A percentile compares a stretch with the other conserved stretches of the same genome.
phyloP scores from a whole-genome alignment of 2,329 filamentous ascomycete genomes.

The Cercospora sojina region DNA sequence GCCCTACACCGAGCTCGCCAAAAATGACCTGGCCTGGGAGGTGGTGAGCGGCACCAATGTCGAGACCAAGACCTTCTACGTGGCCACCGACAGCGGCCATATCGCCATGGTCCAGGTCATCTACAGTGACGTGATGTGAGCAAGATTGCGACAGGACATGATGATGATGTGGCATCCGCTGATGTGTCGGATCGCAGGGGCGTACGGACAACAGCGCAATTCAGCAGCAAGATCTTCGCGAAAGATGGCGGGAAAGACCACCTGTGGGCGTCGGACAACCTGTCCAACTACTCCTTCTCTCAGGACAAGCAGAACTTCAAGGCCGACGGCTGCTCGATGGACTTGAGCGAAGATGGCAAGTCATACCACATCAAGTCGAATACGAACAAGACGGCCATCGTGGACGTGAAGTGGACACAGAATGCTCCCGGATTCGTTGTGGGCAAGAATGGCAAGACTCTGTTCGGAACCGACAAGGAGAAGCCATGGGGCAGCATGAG shows the following conservation, averaged over 20 bases:
- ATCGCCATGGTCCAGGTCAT: slow-evolving; percentile 85
- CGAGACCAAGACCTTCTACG: slow-evolving; percentile 93
- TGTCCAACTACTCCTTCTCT: slow-evolving; percentile 79
- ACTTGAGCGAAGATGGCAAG: slow-evolving; percentile 80
- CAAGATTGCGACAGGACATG: neutral
- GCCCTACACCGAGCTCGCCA: slow-evolving; percentile 76
- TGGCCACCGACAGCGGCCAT: slow-evolving; percentile 74
- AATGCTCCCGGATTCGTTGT: slow-evolving; percentile 76
- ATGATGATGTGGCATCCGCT: slow-evolving; percentile 8
- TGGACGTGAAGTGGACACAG: slow-evolving; percentile 80
- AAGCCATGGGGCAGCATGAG: slow-evolving; percentile 91
- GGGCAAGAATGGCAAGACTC: slow-evolving; percentile 78
- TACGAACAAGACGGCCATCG: slow-evolving; percentile 73
- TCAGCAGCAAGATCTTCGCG: slow-evolving; percentile 90
- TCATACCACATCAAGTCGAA: slow-evolving; percentile 88
- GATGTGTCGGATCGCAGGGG: slow-evolving; percentile 57
- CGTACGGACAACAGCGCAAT: slow-evolving; percentile 85
- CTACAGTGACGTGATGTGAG: slow-evolving; percentile 93
- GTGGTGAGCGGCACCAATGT: slow-evolving; percentile 81
- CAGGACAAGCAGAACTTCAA: slow-evolving; percentile 80
- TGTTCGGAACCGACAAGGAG: slow-evolving; percentile 79
- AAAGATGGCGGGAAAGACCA: slow-evolving; percentile 67
- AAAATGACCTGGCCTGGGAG: slow-evolving; percentile 79
- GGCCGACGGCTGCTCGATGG: slow-evolving; percentile 79
- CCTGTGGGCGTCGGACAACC: slow-evolving; percentile 79